phyloP scores from a whole-genome alignment of 2,329 filamentous ascomycete species.

The Fusarium duplospermum region DNA sequence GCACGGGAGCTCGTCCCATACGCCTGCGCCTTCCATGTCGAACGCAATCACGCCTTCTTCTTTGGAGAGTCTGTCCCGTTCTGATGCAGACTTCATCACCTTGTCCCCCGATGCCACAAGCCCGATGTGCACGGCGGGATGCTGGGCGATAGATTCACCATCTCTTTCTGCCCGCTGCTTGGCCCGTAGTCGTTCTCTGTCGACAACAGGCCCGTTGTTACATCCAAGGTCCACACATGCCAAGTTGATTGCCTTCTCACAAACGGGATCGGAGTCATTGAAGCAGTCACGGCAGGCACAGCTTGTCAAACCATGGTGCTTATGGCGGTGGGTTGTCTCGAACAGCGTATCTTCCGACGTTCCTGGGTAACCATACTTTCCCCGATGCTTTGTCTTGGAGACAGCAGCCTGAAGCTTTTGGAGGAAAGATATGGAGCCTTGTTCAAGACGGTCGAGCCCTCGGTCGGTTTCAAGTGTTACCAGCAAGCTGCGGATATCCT shows the following conservation, averaged over 20 bases:
- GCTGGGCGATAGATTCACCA: accelerated
- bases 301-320: neutral
- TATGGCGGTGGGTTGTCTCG: neutral
- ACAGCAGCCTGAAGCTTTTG: neutral
- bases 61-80: slow-evolving; percentile 48
- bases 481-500: neutral
- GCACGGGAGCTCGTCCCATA: slow-evolving; percentile 49
- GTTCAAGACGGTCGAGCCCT: neutral
- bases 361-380: neutral
- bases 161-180: neutral
- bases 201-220: neutral
- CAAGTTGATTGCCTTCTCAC: neutral
- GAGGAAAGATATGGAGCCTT: neutral
- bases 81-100: slow-evolving; percentile 51
- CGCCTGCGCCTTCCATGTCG: slow-evolving; percentile 51
- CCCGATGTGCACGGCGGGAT: neutral
- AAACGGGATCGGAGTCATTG: neutral
- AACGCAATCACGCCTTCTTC: slow-evolving; percentile 28
- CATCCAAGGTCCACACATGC: neutral
- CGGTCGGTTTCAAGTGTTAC: neutral
- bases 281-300: neutral
- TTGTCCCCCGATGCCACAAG: slow-evolving; percentile 51
- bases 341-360: neutral
- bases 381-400: neutral
- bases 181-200: neutral